Evolutionary conservation across 768 basidiomycete genomes (phyloP).

Genomic region (Strobilomyces confusus): DNA sequence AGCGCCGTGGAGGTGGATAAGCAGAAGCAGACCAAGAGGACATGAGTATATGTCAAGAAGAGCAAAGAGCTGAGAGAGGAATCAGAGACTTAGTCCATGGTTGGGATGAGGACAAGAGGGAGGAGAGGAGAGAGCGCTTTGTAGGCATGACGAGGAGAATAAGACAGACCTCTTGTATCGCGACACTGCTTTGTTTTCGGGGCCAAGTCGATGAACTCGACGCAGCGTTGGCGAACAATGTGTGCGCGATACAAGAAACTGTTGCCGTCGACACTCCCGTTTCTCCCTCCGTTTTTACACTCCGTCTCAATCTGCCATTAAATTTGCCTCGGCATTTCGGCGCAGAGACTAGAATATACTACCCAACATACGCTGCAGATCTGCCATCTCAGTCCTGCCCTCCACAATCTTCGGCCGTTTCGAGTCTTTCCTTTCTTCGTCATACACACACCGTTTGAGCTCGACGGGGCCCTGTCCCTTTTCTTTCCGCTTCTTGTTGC

Average conservation of each 20-base stretch:
- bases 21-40: conserved; percentile 68
- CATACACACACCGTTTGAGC: conserved; percentile 14
- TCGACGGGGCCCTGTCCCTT: conserved; percentile 48
- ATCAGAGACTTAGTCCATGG: conserved; percentile 43
- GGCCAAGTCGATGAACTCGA: conserved; percentile 30
- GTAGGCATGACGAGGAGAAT: conserved; percentile 68
- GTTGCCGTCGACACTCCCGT: conserved; percentile 10
- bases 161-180: conserved; percentile 87
- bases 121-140: conserved; percentile 60
- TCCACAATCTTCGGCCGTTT: conserved; percentile 11
- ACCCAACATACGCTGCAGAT: conserved; percentile 43
- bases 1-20: conserved; percentile 73
- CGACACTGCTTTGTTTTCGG: conserved; percentile 39
- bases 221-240: conserved; percentile 39
- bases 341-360: conserved; percentile 45
- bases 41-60: conserved; percentile 41
- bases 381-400: conserved; percentile 1
- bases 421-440: conserved; percentile 10
- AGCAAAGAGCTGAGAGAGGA: conserved; percentile 42
- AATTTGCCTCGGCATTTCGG: conserved; percentile 11
- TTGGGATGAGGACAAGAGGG: conserved; percentile 51
- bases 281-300: conserved; percentile 13
- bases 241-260: conserved; percentile 60
- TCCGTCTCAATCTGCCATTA: conserved; percentile 24
- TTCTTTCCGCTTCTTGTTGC: conserved; percentile 61